These are phyloP conservation scores for Ogataea neopini DNA, from an alignment of 805 yeast species.

Conservation along the genomic window DNA sequence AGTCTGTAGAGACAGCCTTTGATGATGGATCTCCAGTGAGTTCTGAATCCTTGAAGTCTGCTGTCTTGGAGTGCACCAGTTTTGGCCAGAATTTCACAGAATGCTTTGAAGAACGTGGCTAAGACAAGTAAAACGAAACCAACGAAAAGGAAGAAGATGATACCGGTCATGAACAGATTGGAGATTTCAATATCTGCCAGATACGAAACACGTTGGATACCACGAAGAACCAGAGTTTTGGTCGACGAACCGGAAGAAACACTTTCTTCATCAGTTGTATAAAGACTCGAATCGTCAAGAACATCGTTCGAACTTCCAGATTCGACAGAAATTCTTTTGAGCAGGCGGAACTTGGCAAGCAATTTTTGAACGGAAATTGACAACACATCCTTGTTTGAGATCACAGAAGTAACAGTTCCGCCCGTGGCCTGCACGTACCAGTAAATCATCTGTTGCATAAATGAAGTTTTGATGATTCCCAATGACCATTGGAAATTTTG, in stretches of 20 bases:
- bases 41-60: slow-evolving; percentile 74
- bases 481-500: slow-evolving; percentile 96
- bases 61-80: slow-evolving; percentile 59
- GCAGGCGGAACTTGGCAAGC: slow-evolving; percentile 15
- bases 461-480: slow-evolving; percentile 77
- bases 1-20: slow-evolving; percentile 89
- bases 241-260: slow-evolving; percentile 41
- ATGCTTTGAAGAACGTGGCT: slow-evolving; percentile 65
- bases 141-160: slow-evolving; percentile 79
- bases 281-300: slow-evolving; percentile 50
- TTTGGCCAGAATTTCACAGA: slow-evolving; percentile 61
- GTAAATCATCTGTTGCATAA: slow-evolving; percentile 80
- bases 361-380: slow-evolving; percentile 84
- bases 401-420: slow-evolving; percentile 77
- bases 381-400: slow-evolving; percentile 60
- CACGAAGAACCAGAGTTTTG: slow-evolving; percentile 80
- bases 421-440: slow-evolving; percentile 98
- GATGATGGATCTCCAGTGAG: slow-evolving; percentile 78
- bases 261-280: slow-evolving; percentile 71
- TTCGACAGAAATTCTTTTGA: slow-evolving; percentile 41
- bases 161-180: slow-evolving; percentile 80
- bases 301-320: slow-evolving; percentile 48
- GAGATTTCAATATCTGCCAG: slow-evolving; percentile 85
- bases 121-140: slow-evolving; percentile 59
- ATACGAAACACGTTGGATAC: slow-evolving; percentile 89